Base-by-base conservation (phyloP, 352 stramenopile genomes). In the Pythium coloratum region DNA sequence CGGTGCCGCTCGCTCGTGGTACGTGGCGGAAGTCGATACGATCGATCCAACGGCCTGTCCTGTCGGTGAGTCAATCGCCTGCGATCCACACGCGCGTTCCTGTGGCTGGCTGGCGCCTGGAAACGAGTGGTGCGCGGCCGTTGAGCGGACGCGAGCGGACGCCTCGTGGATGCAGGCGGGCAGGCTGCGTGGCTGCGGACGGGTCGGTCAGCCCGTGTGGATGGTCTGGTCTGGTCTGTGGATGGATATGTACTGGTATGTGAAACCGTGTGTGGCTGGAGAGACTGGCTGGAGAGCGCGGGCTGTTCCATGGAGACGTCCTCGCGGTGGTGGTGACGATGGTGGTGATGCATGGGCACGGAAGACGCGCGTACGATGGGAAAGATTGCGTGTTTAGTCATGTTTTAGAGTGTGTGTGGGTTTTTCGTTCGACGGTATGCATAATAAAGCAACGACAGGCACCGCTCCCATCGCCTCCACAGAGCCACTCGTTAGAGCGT, bases 1-100 rank as follows among this genome's bases (percentile, higher is more conserved):
- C 59, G 66, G 66, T 72, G 55, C 66, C 66, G 51, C 51, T 42
- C 26, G 26, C 33, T 56, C 42, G 58, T 62, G 56, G 56, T 62
- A 62, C 24, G 56, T 26, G 5, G 42, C n/a, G 2, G 16, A 26
- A 50, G 42, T 50, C 42, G 42, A 24, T 24, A 24, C 20, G 20
- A 24, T 13, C 42, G 42, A 50, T 50, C 42, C 42, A 50, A 16
- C 42, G 42, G 42, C 42, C 20, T 24, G 20, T 24, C 20, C 20
- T 24, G 20, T 24, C 20, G 20, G 20, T 24, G 20, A 16, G 42
- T 50, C 42, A 26, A 50, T 50, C 42, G 42, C 42, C 20, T 0
- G 20, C 20, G 20, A 50, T 50, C 42, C 42, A 50, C 42, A 50
- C 42, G 42, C 12, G 42, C 42, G 42, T 50, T 50, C 42, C 42